Evolutionary conservation across 2,329 filamentous ascomycete species (phyloP), one percentile per base, ranked within the genome.

Genomic region (Botrytis pseudocinerea): DNA sequence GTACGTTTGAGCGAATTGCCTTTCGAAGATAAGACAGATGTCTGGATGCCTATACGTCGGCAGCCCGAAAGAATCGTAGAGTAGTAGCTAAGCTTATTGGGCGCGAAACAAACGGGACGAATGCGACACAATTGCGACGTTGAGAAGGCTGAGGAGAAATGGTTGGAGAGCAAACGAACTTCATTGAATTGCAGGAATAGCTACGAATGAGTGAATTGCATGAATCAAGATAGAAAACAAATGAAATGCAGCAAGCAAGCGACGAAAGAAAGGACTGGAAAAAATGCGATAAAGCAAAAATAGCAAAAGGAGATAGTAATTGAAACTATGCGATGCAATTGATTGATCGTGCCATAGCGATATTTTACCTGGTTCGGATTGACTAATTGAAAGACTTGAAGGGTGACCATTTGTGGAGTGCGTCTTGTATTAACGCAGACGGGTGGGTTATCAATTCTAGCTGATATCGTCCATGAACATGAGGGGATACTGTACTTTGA

Each of bases 351-450:
- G 20, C 59, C 59, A 61, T 61, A 10, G 22, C 25, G 59, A 61
- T 61, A 40, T 40, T 40, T 61, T 25, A 61, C 59, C 59, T 61
- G 59, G 59, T 40, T 61, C 20, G 35, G 22, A 25, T 25, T 61
- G 59, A 35, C 35, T 25, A n/a, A 60, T 60, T 60, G 32, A 60
- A 60, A 60, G 32, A 22, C 20, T 20, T 35, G 57, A 60, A 6
- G 57, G 57, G 57, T 35, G 57, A 22, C 57, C 57, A 60, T 60
- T n/a, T 61, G 59, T 61, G 59, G 59, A 61, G 59, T 61, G 25
- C 40, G 59, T 40, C 22, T 61, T n/a, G 38, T 57, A 4, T 57
- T 28, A 18, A 40, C 6, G 20, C 35, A 35, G 28, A 12, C 25
- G 38, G 35, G 59, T 61, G 38, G 59, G 59, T n/a, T 61, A 40